A percentile compares a stretch with the other conserved stretches of the same genome.
phyloP scores from a whole-genome alignment of 352 stramenopile species.

The Elongisporangium senticosum region DNA sequence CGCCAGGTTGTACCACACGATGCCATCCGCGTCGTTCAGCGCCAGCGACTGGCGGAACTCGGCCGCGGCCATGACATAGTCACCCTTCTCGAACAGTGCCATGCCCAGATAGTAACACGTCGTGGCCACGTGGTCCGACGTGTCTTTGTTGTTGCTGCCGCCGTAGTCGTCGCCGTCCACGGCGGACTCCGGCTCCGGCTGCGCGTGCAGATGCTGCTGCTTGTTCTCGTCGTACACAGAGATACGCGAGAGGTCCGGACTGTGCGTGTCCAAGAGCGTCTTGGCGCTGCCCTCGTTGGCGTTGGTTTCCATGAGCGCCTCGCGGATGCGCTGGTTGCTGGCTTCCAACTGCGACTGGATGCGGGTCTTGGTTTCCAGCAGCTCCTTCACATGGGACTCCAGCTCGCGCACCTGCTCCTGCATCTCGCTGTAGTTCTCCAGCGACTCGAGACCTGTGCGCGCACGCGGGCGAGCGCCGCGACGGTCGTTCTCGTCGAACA shows the following conservation, averaged over 20 bases:
- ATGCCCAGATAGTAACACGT: conserved; percentile 73
- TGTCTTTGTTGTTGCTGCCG: conserved; percentile 4
- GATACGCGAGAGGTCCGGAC: conserved; percentile 66
- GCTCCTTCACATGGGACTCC: conserved; percentile 56
- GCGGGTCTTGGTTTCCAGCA: conserved; percentile 45
- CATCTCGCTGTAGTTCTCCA: conserved; percentile 48
- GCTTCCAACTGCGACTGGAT: conserved; percentile 50
- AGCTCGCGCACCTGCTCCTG: conserved; percentile 69
- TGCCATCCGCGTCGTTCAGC: conserved; percentile 52
- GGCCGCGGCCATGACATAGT: conserved; percentile 42
- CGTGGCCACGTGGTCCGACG: conserved; percentile 36
- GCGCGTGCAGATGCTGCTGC: conserved; percentile 19
- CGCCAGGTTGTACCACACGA: conserved; percentile 76
- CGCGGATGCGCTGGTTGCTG: conserved; percentile 31
- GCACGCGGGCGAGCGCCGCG: conserved; percentile 36
- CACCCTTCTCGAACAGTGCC: conserved; percentile 61
- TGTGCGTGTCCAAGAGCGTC: conserved; percentile 45
- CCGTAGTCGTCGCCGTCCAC: conserved; percentile 4
- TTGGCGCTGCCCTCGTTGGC: conserved; percentile 27
- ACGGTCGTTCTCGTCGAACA: conserved; percentile 27
- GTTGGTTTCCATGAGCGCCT: conserved; percentile 34
- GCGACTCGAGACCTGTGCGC: conserved; percentile 56
- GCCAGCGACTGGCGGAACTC: conserved; percentile 75
- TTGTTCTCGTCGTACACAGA: conserved; percentile 46
- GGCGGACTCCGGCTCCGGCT: conserved; percentile 15